phyloP scores from a whole-genome alignment of 208 protist species.

The Cochliopodium minus region DNA sequence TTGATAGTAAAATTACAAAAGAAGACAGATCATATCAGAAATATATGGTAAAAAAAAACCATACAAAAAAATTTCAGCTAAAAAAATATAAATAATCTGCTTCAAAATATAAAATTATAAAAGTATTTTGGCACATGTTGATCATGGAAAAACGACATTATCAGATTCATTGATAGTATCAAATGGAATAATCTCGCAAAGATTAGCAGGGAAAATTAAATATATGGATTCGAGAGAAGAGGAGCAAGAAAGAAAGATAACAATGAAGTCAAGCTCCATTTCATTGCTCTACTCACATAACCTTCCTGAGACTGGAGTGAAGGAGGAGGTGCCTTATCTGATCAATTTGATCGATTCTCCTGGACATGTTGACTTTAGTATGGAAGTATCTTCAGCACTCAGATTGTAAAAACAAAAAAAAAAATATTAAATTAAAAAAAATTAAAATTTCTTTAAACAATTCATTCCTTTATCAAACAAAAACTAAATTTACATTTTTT shows the following conservation, averaged over 20 bases:
- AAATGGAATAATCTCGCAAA: slow-evolving; percentile 87
- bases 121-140: slow-evolving; percentile 92
- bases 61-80: too few relatives aligned
- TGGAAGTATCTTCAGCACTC: slow-evolving; percentile 87
- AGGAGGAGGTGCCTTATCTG: too few relatives aligned
- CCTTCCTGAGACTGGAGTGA: too few relatives aligned
- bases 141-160: slow-evolving; percentile 89
- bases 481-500: too few relatives aligned
- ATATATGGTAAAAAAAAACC: too few relatives aligned
- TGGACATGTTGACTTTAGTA: slow-evolving; percentile 96
- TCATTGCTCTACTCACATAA: slow-evolving; percentile 44
- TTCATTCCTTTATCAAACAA: too few relatives aligned
- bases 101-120: too few relatives aligned
- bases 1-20: background rate
- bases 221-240: slow-evolving; percentile 85
- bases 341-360: slow-evolving; percentile 97
- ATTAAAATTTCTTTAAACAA: too few relatives aligned
- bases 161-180: slow-evolving; percentile 84
- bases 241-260: slow-evolving; percentile 93
- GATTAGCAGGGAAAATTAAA: slow-evolving; percentile 84
- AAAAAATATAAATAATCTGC: too few relatives aligned
- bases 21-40: background rate
- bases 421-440: too few relatives aligned
- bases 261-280: slow-evolving; percentile 95
- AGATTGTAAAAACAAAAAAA: too few relatives aligned